Percentiles rank a stretch among this genome's conserved stretches.
Conservation (phyloP, 208 protist species). For the Porcisia deanei region DNA sequence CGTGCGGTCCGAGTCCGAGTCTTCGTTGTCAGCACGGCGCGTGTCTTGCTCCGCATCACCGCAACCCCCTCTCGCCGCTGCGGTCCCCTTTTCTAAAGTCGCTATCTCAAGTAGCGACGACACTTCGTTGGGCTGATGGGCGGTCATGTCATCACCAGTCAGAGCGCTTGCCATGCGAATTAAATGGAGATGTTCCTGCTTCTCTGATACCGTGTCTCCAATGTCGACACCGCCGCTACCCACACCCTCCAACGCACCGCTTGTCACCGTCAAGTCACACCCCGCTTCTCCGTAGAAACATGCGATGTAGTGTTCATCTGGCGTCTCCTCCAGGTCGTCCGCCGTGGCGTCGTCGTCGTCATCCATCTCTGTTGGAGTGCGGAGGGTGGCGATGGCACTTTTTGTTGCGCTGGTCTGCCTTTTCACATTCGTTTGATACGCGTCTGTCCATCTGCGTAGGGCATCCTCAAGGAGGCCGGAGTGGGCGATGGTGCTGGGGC, state of each 20-base stretch:
- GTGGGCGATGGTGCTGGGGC: conserved; percentile 40
- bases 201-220: neutral
- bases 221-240: neutral
- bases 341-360: conserved; percentile 15
- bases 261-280: conserved; percentile 15
- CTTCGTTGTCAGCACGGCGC: neutral
- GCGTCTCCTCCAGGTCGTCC: conserved; percentile 28
- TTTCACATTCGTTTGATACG: conserved; percentile 21
- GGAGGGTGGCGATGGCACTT: no score
- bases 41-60: no score
- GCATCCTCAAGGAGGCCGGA: conserved; percentile 53
- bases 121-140: neutral
- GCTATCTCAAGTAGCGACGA: neutral
- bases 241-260: conserved; percentile 8
- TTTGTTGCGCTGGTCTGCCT: neutral
- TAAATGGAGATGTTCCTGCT: neutral
- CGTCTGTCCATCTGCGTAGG: conserved; percentile 47
- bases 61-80: neutral
- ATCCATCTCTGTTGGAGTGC: neutral
- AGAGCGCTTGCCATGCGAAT: conserved; percentile 26
- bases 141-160: conserved; percentile 10
- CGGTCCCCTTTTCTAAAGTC: neutral
- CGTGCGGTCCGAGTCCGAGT: conserved; percentile 47
- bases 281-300: conserved; percentile 27
- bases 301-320: conserved; percentile 27